Evolutionary conservation across 495 filamentous ascomycete species (phyloP).

Genomic region (Hypoxylon fragiforme): DNA sequence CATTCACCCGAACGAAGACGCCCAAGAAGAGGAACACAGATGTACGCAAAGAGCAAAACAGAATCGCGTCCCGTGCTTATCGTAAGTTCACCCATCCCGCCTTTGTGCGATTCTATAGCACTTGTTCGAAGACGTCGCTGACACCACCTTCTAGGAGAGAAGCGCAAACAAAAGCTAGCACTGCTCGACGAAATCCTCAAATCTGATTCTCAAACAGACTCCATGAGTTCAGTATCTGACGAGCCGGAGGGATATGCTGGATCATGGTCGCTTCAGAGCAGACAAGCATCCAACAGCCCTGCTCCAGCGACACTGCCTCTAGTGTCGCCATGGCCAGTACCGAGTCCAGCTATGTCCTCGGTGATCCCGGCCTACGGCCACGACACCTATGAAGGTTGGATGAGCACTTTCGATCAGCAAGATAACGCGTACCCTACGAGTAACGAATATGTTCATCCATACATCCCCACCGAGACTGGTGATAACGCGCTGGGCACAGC

Average conservation of each 20-base stretch:
- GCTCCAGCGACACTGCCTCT: slow-evolving; percentile 15
- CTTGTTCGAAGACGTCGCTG: slow-evolving; percentile 11
- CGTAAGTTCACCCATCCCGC: slow-evolving; percentile 25
- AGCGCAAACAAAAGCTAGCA: slow-evolving; percentile 43
- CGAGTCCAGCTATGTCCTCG: slow-evolving; percentile 25
- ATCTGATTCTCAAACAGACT: slow-evolving; percentile 35
- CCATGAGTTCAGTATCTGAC: slow-evolving; percentile 40
- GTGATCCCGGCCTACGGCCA: slow-evolving; percentile 16
- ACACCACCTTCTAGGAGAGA: slow-evolving; percentile 35
- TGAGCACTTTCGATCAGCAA: slow-evolving; percentile 19
- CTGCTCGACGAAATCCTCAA: slow-evolving; percentile 39
- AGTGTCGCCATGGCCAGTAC: slow-evolving; percentile 10
- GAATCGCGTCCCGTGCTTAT: slow-evolving; percentile 42
- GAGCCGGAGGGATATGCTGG: slow-evolving; percentile 34
- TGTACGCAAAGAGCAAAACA: slow-evolving; percentile 40
- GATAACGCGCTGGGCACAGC: slow-evolving; percentile 14
- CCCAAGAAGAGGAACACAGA: slow-evolving; percentile 38
- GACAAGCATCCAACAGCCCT: slow-evolving; percentile 35
- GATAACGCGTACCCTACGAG: slow-evolving; percentile 4
- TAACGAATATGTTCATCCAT: slow-evolving; percentile 21
- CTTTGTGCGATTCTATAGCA: background rate
- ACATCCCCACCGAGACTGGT: slow-evolving; percentile 10
- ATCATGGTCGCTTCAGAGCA: slow-evolving; percentile 23
- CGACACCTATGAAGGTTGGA: slow-evolving; percentile 24
- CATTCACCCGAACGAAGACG: slow-evolving; percentile 14